Percentiles rank a stretch among this genome's conserved stretches.
phyloP scores from a whole-genome alignment of 2,329 filamentous ascomycete species.

The Penicillium sp. region DNA sequence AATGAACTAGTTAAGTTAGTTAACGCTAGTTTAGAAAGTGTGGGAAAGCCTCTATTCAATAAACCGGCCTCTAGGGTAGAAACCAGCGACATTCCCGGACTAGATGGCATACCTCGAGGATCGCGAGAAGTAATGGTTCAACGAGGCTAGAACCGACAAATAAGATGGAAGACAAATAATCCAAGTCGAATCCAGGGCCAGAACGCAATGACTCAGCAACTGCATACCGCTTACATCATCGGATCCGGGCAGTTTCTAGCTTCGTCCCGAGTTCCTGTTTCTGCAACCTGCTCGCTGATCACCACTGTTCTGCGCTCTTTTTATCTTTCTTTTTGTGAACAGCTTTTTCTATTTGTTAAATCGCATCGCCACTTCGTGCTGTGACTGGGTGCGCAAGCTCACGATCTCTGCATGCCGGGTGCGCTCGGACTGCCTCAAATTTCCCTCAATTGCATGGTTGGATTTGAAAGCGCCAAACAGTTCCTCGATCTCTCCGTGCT shows the following conservation, averaged over 20 bases:
- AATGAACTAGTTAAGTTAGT: no score
- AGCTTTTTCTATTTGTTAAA: not conserved
- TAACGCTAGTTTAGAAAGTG: no score
- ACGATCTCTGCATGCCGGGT: slow-evolving; percentile 6
- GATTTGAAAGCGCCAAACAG: not conserved
- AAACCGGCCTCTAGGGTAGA: no score
- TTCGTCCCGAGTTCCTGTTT: slow-evolving; percentile 1
- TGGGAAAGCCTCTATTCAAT: no score
- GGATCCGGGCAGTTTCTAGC: slow-evolving; percentile 5
- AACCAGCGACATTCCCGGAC: no score
- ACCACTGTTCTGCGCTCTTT: not conserved
- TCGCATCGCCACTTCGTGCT: not conserved
- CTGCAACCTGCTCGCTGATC: not conserved
- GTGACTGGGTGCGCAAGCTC: not conserved
- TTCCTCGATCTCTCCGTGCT: not conserved
- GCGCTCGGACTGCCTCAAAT: slow-evolving; percentile 5
- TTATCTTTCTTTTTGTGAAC: not conserved
- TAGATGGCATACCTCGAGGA: no score
- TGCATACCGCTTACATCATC: slow-evolving; percentile 21
- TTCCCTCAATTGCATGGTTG: slow-evolving; percentile 9
- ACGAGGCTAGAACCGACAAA: no score
- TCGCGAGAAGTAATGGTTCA: no score
- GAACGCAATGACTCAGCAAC: slow-evolving; percentile 14
- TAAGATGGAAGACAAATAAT: no score
- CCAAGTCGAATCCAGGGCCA: not conserved